Evolutionary conservation across 2,329 filamentous ascomycete genomes (phyloP), one percentile per base, ranked within the genome.

Genomic region (Alternaria hordeiaustralica): DNA sequence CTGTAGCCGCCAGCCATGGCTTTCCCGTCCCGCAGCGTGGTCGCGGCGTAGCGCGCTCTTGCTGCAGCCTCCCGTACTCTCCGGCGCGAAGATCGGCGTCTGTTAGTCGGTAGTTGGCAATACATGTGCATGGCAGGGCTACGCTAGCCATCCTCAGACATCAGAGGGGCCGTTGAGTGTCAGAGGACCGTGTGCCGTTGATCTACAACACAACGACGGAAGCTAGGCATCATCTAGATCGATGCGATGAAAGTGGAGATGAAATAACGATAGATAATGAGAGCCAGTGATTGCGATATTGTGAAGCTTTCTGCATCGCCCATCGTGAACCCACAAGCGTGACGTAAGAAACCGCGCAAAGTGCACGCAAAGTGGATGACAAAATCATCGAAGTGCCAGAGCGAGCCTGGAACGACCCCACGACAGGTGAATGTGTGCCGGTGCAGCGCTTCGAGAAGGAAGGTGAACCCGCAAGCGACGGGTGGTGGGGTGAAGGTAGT

Each of bases 1-100:
- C 65, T 75, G 75, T 79, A 80, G 76, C 74, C 78, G 77, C 78
- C 75, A 66, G 70, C 63, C 63, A 65, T 64, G 56, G 51, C 59
- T 58, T 51, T 69, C 57, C 70, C 68, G 69, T 64, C 71, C 67
- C 67, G 73, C 65, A 63, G 68, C 64, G 63, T 62, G 63, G 60
- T 58, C 67, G 69, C 63, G 70, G 71, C 73, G 71, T 73, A 71
- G 68, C 66, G 68, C 72, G 66, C 68, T 64, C 53, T 56, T 57
- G 51, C 71, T 50, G 71, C 71, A 73, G 65, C 63, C 62, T 65
- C 50, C 61, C 61, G 63, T 65, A 46, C 60, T 50, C 26, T 64
- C 59, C 55, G 63, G 63, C 56, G 55, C 62, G 63, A 63, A 59
- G 55, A 50, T 60, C 26, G 30, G 57, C 28, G 28, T 63, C 58